Percentiles rank a stretch among this genome's conserved stretches.
Conservation (phyloP, 1,284 basidiomycete species). For the Puccinia triticina region DNA sequence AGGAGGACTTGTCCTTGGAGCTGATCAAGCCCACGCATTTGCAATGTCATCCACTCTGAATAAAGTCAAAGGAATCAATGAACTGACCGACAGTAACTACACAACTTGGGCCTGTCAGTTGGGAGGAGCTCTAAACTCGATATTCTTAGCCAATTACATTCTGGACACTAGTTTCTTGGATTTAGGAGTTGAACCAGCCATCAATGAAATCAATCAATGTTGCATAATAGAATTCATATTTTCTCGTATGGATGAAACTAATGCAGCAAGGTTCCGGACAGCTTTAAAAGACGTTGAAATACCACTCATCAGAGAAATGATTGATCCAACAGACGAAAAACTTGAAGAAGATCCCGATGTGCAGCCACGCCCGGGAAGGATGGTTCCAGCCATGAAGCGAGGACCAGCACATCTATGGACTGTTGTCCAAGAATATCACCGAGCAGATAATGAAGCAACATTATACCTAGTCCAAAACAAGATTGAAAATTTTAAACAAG, state of each 20-base stretch:
- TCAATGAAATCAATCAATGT: neutral
- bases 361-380: neutral
- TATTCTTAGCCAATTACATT: neutral
- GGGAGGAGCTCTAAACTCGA: neutral
- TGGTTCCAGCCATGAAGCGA: neutral
- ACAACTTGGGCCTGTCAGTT: neutral
- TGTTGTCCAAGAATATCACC: neutral
- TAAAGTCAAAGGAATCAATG: neutral
- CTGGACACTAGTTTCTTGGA: neutral
- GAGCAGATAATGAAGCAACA: neutral
- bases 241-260: neutral
- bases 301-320: neutral
- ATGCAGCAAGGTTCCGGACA: neutral
- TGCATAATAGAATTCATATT: neutral
- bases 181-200: neutral
- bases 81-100: neutral
- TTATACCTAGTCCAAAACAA: neutral
- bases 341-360: neutral
- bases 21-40: neutral
- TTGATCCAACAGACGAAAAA: neutral
- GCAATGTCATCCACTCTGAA: neutral
- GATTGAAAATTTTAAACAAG: neutral
- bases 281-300: neutral
- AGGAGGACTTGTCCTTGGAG: neutral
- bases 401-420: neutral